Conservation (phyloP, 2,329 filamentous ascomycete species). For the Rhexocercosporidium sp. region DNA sequence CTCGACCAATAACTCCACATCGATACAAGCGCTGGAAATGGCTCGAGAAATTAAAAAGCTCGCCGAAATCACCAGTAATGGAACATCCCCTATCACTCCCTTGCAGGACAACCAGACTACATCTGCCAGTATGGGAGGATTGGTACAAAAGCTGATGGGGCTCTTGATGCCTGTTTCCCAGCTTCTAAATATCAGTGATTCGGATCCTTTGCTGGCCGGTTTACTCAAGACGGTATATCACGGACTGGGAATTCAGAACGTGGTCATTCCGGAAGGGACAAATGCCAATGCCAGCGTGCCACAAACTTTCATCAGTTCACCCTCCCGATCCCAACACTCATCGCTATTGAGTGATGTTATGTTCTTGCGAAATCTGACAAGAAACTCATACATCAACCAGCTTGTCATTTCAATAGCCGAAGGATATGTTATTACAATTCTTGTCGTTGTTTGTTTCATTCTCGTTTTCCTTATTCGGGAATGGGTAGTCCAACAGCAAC, state of each 20-base stretch:
- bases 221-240: conserved; percentile 39
- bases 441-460: conserved; percentile 93
- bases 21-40: conserved; percentile 32
- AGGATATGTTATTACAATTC: conserved; percentile 89
- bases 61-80: conserved; percentile 35
- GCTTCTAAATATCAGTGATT: conserved; percentile 34
- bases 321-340: conserved; percentile 28
- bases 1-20: conserved; percentile 25
- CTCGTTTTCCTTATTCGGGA: conserved; percentile 96
- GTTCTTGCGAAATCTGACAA: conserved; percentile 66
- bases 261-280: conserved; percentile 16
- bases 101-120: conserved; percentile 44
- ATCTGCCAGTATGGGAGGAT: conserved; percentile 44
- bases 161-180: conserved; percentile 38
- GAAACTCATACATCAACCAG: conserved; percentile 75
- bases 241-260: conserved; percentile 32
- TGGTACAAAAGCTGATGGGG: conserved; percentile 45
- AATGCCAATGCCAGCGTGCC: conserved; percentile 23
- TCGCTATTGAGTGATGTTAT: conserved; percentile 62
- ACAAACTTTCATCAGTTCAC: conserved; percentile 16
- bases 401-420: conserved; percentile 84
- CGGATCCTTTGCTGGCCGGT: conserved; percentile 37
- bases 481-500: conserved; percentile 98
- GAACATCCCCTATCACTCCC: conserved; percentile 39
- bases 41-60: conserved; percentile 34